phyloP scores from a whole-genome alignment of 768 basidiomycete species.

The Naganishia onofrii region DNA sequence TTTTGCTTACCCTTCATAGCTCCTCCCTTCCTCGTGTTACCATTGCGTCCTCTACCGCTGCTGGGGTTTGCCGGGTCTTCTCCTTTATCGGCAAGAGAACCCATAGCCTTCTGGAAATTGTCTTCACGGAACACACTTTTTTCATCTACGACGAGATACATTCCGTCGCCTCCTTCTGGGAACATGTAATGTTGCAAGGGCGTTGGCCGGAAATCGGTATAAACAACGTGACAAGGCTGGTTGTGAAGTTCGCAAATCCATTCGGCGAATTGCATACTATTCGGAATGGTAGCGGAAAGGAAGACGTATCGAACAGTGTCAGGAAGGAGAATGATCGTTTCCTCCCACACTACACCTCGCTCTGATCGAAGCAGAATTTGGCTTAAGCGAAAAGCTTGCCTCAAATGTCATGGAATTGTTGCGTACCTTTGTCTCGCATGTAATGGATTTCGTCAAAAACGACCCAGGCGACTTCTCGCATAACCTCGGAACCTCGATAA shows the following conservation, averaged over 20 bases:
- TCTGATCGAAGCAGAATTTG: slow-evolving; percentile 55
- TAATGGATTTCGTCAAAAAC: slow-evolving; percentile 99
- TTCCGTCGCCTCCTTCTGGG: slow-evolving; percentile 92
- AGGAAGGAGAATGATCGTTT: slow-evolving; percentile 94
- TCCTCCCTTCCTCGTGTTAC: slow-evolving; percentile 90
- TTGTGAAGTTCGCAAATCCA: slow-evolving; percentile 98
- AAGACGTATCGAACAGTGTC: slow-evolving; percentile 97
- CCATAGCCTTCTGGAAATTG: slow-evolving; percentile 97
- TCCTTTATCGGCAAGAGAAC: slow-evolving; percentile 77
- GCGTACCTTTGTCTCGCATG: slow-evolving; percentile 72
- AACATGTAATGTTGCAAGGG: slow-evolving; percentile 98
- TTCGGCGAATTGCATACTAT: slow-evolving; percentile 98
- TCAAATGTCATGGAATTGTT: background rate
- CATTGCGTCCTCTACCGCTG: slow-evolving; percentile 81
- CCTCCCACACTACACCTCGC: slow-evolving; percentile 93
- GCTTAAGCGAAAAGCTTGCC: background rate
- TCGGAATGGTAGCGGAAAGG: slow-evolving; percentile 97
- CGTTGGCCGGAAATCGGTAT: slow-evolving; percentile 97
- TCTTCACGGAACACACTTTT: slow-evolving; percentile 95
- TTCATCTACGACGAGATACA: slow-evolving; percentile 97
- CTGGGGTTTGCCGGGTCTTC: slow-evolving; percentile 88
- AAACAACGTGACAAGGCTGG: slow-evolving; percentile 98
- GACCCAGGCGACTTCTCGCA: slow-evolving; percentile 99
- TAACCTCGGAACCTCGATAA: slow-evolving; percentile 96
- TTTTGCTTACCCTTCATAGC: slow-evolving; percentile 71